Percentiles rank a stretch among this genome's conserved stretches.
phyloP scores from a whole-genome alignment of 495 filamentous ascomycete genomes.

The Neurospora sp. region DNA sequence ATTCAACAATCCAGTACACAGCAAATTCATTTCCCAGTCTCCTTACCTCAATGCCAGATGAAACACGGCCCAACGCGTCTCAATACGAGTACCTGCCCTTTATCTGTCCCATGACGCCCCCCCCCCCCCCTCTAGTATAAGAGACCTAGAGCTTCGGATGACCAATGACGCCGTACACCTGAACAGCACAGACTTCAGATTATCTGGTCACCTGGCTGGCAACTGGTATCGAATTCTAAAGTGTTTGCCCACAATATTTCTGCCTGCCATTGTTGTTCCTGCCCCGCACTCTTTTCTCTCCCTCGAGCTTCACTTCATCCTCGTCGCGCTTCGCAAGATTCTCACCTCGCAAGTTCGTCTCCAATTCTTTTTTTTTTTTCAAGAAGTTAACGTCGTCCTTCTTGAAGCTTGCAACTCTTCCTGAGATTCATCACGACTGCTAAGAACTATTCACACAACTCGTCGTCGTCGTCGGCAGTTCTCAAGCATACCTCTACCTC shows the following conservation, averaged over 20 bases:
- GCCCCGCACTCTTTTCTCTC: background rate
- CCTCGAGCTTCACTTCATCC: background rate
- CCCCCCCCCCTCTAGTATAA: background rate
- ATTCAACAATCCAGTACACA: background rate
- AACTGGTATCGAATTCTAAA: background rate
- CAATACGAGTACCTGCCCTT: background rate
- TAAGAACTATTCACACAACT: background rate
- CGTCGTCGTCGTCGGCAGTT: background rate
- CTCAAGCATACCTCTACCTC: background rate
- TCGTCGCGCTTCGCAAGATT: background rate
- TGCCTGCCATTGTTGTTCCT: background rate
- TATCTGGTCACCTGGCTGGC: background rate
- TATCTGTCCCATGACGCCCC: background rate
- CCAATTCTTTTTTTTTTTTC: background rate
- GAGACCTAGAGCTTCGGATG: background rate
- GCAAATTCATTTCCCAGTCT: background rate
- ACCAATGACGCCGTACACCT: background rate
- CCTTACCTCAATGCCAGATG: background rate
- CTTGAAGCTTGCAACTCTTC: background rate
- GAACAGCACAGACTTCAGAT: background rate
- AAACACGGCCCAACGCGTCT: background rate
- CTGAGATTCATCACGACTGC: background rate
- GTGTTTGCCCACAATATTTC: background rate
- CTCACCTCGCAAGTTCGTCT: background rate
- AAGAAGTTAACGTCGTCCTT: background rate